These are phyloP conservation scores for Exophiala sp. DNA, from an alignment of 2,329 filamentous ascomycete genomes.

Conservation along the genomic window DNA sequence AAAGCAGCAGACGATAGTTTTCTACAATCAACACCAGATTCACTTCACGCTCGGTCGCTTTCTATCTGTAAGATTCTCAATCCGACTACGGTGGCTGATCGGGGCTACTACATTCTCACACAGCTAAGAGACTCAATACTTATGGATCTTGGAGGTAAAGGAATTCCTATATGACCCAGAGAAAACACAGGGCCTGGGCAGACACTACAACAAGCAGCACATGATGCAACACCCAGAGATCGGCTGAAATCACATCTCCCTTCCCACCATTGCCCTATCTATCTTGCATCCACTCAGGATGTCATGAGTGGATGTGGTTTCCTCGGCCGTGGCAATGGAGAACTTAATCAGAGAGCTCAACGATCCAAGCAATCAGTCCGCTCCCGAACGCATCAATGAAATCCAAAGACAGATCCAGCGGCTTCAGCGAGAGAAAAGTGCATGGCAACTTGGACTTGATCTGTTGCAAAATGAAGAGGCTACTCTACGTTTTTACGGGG, in stretches of 20 bases:
- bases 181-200: no score
- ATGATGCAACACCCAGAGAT: not conserved
- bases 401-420: slow-evolving; percentile 71
- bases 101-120: no score
- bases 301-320: not conserved
- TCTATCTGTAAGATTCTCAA: not conserved
- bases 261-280: not conserved
- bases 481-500: slow-evolving; percentile 84
- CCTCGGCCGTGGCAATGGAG: slow-evolving; percentile 18
- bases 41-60: not conserved
- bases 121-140: no score
- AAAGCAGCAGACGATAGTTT: not conserved
- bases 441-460: slow-evolving; percentile 78
- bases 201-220: not conserved
- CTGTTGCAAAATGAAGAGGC: slow-evolving; percentile 63
- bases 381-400: slow-evolving; percentile 30
- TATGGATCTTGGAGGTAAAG: no score
- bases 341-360: slow-evolving; percentile 25
- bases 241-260: not conserved
- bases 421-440: slow-evolving; percentile 70
- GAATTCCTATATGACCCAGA: no score
- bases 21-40: not conserved
- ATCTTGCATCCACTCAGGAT: not conserved
- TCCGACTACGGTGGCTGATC: no score
- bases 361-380: slow-evolving; percentile 24